These are phyloP conservation scores for Alternaria tenuissima DNA, from an alignment of 2,329 filamentous ascomycete species.

Conservation along the genomic window DNA sequence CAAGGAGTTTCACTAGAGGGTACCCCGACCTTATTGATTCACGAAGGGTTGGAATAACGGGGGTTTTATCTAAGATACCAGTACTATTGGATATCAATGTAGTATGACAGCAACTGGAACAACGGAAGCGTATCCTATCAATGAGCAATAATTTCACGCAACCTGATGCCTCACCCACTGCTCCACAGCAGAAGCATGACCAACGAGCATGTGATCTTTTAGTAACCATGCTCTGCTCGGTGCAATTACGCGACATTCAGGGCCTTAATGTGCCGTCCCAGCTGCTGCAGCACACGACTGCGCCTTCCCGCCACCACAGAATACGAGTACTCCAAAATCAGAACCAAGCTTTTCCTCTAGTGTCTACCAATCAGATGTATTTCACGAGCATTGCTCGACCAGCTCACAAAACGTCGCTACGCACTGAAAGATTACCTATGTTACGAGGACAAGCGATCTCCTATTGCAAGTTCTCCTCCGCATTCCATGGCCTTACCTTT, in stretches of 20 bases:
- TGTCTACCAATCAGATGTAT: not conserved
- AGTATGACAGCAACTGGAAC: not conserved
- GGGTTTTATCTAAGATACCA: not conserved
- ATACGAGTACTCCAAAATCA: not conserved
- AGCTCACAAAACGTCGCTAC: too few species aligned
- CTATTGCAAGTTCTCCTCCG: too few species aligned
- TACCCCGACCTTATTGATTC: accelerated
- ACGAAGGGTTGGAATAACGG: not conserved
- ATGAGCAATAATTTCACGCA: not conserved
- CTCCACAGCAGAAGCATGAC: not conserved
- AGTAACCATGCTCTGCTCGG: not conserved
- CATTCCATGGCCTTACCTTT: too few species aligned
- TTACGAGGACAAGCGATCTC: accelerated
- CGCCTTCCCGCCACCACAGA: not conserved
- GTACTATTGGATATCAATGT: not conserved
- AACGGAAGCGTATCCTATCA: not conserved
- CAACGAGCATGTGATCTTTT: not conserved
- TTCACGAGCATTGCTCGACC: too few species aligned
- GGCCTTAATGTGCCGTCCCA: not conserved
- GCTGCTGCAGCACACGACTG: accelerated
- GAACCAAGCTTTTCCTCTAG: not conserved
- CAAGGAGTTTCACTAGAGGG: not conserved
- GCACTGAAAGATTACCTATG: too few species aligned
- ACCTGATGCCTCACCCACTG: not conserved
- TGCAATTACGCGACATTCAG: not conserved